A percentile compares a stretch with the other conserved stretches of the same genome.
These are phyloP conservation scores for Suillus bovinus DNA, from an alignment of 768 basidiomycete genomes.

Conservation along the genomic window DNA sequence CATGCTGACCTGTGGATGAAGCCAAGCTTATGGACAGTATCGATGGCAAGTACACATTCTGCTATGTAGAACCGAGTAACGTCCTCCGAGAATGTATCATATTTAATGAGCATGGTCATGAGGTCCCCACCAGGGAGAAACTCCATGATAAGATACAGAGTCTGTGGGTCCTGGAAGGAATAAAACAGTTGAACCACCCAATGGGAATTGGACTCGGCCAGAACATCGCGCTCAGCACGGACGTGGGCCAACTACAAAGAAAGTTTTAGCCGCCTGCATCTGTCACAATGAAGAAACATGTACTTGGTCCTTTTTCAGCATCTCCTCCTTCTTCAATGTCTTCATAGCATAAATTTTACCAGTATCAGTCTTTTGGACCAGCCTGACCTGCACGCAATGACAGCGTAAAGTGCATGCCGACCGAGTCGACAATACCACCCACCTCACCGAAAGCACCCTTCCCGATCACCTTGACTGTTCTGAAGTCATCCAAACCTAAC, in stretches of 20 bases:
- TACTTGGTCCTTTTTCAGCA: constrained; percentile 99
- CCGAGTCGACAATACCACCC: constrained; percentile 22
- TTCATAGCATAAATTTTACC: constrained; percentile 99
- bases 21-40: constrained; percentile 94
- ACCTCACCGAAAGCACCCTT: constrained; percentile 99
- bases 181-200: constrained; percentile 98
- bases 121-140: constrained; percentile 97
- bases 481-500: constrained; percentile 88
- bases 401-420: neutral
- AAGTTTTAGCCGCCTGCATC: constrained; percentile 8
- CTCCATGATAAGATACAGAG: constrained; percentile 98
- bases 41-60: constrained; percentile 97
- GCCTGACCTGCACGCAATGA: constrained; percentile 56
- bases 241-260: constrained; percentile 86
- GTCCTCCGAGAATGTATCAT: constrained; percentile 98
- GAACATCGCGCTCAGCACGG: constrained; percentile 93
- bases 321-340: constrained; percentile 93
- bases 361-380: constrained; percentile 96
- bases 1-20: constrained; percentile 88
- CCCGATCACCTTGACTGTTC: constrained; percentile 97
- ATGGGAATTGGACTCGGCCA: constrained; percentile 91
- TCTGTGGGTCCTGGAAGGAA: constrained; percentile 94
- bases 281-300: constrained; percentile 19
- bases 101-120: constrained; percentile 99
- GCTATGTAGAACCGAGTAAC: constrained; percentile 98